A percentile compares a stretch with the other conserved stretches of the same genome.
phyloP scores from a whole-genome alignment of 1,284 basidiomycete species.

The Boletus sp. region DNA sequence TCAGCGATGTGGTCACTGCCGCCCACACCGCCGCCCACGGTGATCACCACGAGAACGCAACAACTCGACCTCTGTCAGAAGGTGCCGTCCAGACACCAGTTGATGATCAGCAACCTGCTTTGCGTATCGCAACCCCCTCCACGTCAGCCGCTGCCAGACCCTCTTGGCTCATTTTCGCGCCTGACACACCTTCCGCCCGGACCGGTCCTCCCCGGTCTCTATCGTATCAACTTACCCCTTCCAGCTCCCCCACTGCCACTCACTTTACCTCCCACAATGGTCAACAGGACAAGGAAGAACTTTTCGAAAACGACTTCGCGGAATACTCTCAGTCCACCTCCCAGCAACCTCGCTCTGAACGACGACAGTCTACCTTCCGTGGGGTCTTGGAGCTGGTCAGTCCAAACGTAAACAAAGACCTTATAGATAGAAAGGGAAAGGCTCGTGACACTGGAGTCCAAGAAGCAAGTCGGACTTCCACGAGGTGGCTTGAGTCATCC shows the following conservation, averaged over 20 bases:
- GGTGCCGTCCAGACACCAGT: constrained; percentile 2
- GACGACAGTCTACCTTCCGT: constrained; percentile 48
- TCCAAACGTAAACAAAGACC: constrained; percentile 34
- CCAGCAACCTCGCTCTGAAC: constrained; percentile 26
- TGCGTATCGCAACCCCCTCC: constrained; percentile 13
- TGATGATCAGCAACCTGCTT: constrained; percentile 9
- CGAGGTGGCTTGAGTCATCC: constrained; percentile 57
- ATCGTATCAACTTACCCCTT: constrained; percentile 57
- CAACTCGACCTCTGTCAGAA: neutral
- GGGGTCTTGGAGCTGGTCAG: constrained; percentile 51
- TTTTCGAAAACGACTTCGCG: constrained; percentile 32
- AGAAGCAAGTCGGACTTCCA: constrained; percentile 48
- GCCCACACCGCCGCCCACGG: constrained; percentile 2
- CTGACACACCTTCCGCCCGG: constrained; percentile 55
- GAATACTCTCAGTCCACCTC: constrained; percentile 26
- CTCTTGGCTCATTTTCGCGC: constrained; percentile 18
- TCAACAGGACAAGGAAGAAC: constrained; percentile 25
- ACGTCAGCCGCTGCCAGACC: constrained; percentile 5
- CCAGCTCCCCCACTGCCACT: constrained; percentile 40
- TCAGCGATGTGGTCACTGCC: constrained; percentile 10
- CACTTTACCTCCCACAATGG: constrained; percentile 18
- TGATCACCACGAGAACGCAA: neutral
- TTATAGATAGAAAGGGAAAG: constrained; percentile 53
- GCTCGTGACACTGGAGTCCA: constrained; percentile 46
- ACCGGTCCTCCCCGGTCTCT: constrained; percentile 73